Percentiles rank a stretch among this genome's conserved stretches.
Conservation (phyloP, 2,329 filamentous ascomycete species). For the Alternaria alternata region DNA sequence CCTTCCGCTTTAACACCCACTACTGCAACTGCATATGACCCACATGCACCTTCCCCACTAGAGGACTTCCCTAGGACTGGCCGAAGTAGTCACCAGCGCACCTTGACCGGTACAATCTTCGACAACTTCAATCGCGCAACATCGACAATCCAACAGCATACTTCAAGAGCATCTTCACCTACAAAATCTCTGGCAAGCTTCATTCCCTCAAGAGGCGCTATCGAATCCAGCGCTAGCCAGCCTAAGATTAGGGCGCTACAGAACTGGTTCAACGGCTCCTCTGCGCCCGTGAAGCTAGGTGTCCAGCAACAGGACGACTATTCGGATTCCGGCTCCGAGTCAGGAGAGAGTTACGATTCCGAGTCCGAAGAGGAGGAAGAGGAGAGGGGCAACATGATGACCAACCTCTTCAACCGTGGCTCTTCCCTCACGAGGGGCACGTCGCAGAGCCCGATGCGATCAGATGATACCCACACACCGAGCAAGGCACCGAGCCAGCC, state of each 20-base stretch:
- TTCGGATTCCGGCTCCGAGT: conserved; percentile 39
- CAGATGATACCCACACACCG: conserved; percentile 24
- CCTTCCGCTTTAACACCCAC: conserved; percentile 45
- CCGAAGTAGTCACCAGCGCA: conserved; percentile 42
- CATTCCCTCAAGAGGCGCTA: conserved; percentile 43
- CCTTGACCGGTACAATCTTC: conserved; percentile 48
- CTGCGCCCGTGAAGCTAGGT: conserved; percentile 58
- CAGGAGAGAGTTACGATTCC: conserved; percentile 37
- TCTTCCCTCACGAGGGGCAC: conserved; percentile 36
- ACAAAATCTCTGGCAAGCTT: conserved; percentile 52
- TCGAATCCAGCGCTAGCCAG: conserved; percentile 43
- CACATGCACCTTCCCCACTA: conserved; percentile 41
- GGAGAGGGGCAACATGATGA: conserved; percentile 43
- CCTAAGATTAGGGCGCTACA: conserved; percentile 50
- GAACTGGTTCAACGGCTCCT: conserved; percentile 63
- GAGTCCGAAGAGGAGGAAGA: conserved; percentile 33
- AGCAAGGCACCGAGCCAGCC: conserved; percentile 34
- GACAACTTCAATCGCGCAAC: conserved; percentile 50
- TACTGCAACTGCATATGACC: conserved; percentile 44
- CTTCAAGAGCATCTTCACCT: conserved; percentile 49
- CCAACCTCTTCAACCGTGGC: conserved; percentile 45
- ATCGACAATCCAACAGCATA: conserved; percentile 49
- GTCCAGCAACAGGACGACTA: conserved; percentile 43
- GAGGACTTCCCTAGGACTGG: conserved; percentile 34
- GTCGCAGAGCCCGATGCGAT: conserved; percentile 31